Base-by-base conservation (phyloP, 1,284 basidiomycete species). In the Rhodofomes roseus region DNA sequence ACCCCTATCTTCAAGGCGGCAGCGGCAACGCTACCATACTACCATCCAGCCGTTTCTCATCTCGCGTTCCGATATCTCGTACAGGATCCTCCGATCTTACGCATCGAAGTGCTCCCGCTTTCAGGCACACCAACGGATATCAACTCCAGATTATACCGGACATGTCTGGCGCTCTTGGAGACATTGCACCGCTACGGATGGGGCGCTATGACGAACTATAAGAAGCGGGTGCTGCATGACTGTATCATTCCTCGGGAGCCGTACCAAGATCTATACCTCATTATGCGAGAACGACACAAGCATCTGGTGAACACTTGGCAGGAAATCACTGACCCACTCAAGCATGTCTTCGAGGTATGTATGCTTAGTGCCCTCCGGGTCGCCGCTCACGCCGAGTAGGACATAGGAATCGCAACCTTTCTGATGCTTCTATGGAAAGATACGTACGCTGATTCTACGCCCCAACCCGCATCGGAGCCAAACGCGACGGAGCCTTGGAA, bases 401-500 rank as follows among this genome's bases (percentile, higher is more conserved):
- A 97, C 71, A 89, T 96, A 50, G 92, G 92, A 0, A 94, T 96
- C 52, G 95, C 94, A 2, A 94, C 95, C 0, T 98, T 91, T 73
- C 77, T 98, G 46, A 95, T 98, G 74, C 79, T 96, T 0, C 76
- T 98, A 2, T 98, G 96, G 96, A 90, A 87, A 66, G 79, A 84
- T 52, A 87, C 85, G 41, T 95, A 82, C 63, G 18, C 31, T 16
- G 59, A 70, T 51, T 39, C 69, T n/a, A 58, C 67, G 18, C 2
- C 48, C 25, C 27, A 31, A 31, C 31, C 18, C 50, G 4, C 14
- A 2, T 31, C 14, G 20, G 34, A 62, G 23, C 62, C 70, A 22
- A 71, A 48, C 12, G 16, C 25, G 4, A 25, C 25, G 14, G 66
- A 64, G 29, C 82, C 85, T 0, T 90, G 90, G 90, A 82, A 75